Evolutionary conservation across 495 filamentous ascomycete genomes (phyloP).

Genomic region (Aspergillus wentii): DNA sequence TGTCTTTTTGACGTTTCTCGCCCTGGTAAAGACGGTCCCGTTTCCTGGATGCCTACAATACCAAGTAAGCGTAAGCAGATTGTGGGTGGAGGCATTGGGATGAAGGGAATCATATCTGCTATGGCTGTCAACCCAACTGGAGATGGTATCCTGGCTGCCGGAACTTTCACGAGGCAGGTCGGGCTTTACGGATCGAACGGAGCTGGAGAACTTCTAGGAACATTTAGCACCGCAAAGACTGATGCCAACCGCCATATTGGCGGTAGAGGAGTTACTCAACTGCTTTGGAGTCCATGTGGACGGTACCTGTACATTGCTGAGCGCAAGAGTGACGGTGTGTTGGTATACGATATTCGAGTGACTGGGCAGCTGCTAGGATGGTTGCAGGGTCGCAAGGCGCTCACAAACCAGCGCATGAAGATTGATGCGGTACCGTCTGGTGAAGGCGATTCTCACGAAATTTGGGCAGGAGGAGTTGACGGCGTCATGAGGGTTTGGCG

Average conservation of each 20-base stretch:
- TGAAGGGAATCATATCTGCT: constrained; percentile 77
- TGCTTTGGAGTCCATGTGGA: constrained; percentile 81
- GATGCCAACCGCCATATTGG: constrained; percentile 39
- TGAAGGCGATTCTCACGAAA: constrained; percentile 54
- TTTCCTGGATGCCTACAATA: constrained; percentile 63
- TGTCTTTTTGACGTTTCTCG: constrained; percentile 73
- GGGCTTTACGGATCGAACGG: constrained; percentile 72
- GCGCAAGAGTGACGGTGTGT: constrained; percentile 64
- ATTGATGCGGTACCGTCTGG: constrained; percentile 57
- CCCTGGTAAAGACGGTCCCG: constrained; percentile 54
- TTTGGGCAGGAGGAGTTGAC: constrained; percentile 83
- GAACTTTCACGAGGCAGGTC: constrained; percentile 72
- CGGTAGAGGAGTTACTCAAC: constrained; percentile 69
- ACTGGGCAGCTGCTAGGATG: constrained; percentile 62
- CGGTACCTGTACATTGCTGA: constrained; percentile 85
- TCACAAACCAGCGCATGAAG: constrained; percentile 72
- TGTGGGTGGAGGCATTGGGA: constrained; percentile 67
- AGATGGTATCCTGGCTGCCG: constrained; percentile 67
- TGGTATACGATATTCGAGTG: constrained; percentile 81
- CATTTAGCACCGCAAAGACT: constrained; percentile 50
- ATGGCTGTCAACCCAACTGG: constrained; percentile 46
- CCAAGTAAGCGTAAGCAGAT: constrained; percentile 66
- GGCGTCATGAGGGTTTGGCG: constrained; percentile 76
- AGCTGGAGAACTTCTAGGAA: constrained; percentile 59
- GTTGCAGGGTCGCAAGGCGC: constrained; percentile 64